Evolutionary conservation across 495 filamentous ascomycete species (phyloP).

Genomic region (Aspergillus coremiiformis): DNA sequence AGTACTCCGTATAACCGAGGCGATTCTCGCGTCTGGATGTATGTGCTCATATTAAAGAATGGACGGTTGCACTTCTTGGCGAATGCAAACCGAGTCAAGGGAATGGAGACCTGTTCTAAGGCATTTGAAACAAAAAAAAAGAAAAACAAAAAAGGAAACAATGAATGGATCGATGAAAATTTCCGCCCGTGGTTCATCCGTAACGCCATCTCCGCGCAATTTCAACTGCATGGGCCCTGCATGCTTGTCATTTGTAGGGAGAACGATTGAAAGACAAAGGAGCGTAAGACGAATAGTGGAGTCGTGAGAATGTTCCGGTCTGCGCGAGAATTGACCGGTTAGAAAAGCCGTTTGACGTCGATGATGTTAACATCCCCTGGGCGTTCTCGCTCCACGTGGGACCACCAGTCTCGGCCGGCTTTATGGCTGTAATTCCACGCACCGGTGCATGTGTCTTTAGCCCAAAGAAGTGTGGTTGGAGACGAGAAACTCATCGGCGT

Average conservation of each 20-base stretch:
- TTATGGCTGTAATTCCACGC: constrained; percentile 41
- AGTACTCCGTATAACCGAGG: background rate
- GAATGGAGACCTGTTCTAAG: background rate
- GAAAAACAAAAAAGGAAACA: too few relatives aligned
- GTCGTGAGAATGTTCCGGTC: background rate
- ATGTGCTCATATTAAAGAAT: background rate
- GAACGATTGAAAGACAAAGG: background rate
- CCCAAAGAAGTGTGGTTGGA: constrained; percentile 32
- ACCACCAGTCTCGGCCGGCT: constrained; percentile 43
- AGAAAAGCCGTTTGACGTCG: constrained; percentile 35
- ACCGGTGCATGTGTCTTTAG: constrained; percentile 41
- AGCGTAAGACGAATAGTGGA: background rate
- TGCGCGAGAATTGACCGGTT: constrained; percentile 2
- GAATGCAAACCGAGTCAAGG: background rate
- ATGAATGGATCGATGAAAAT: too few relatives aligned
- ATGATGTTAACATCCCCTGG: constrained; percentile 34
- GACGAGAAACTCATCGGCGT: constrained; percentile 28
- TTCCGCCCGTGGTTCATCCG: background rate
- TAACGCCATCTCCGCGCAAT: background rate
- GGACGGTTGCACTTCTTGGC: background rate
- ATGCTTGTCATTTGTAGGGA: too few relatives aligned
- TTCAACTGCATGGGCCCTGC: background rate
- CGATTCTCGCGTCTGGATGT: background rate
- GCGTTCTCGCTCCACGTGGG: constrained; percentile 43
- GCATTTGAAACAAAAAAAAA: background rate